Conservation (phyloP, 768 basidiomycete species). For the Termitomyces sp. region DNA sequence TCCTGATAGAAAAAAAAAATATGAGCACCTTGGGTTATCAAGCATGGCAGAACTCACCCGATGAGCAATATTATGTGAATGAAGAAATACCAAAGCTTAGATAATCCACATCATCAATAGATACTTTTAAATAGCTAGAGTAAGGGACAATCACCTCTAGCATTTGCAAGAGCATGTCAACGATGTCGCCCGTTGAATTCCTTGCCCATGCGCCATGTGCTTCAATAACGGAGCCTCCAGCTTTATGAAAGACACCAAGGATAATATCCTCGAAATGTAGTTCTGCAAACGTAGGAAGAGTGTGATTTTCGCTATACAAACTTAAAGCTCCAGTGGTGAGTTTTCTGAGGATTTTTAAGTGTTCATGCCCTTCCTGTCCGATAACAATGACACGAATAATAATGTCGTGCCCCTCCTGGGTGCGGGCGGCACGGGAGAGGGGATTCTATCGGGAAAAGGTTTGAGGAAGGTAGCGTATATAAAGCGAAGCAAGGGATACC, state of each 20-base stretch:
- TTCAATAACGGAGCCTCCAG: conserved; percentile 6
- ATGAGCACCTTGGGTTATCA: neutral
- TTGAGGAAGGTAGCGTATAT: neutral
- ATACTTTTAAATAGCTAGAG: neutral
- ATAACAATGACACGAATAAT: conserved; percentile 13
- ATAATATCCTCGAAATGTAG: conserved; percentile 23
- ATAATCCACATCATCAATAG: neutral
- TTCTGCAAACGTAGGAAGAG: conserved; percentile 22
- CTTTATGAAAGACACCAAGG: conserved; percentile 23
- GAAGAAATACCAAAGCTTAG: neutral
- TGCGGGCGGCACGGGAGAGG: conserved; percentile 11
- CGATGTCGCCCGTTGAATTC: conserved; percentile 26
- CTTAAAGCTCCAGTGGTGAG: conserved; percentile 14
- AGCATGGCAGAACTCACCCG: neutral
- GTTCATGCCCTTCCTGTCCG: conserved; percentile 16
- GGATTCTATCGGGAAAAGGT: neutral
- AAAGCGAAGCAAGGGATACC: neutral
- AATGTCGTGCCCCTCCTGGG: conserved; percentile 15
- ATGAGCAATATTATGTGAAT: neutral
- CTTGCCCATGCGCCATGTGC: conserved; percentile 19
- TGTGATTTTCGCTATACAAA: conserved; percentile 19
- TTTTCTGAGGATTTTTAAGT: conserved; percentile 19
- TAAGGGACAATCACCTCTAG: neutral
- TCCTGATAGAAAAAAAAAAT: conserved; percentile 15
- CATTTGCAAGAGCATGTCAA: conserved; percentile 26